phyloP scores from a whole-genome alignment of 1,284 basidiomycete genomes.

The Takashimella koratensis region DNA sequence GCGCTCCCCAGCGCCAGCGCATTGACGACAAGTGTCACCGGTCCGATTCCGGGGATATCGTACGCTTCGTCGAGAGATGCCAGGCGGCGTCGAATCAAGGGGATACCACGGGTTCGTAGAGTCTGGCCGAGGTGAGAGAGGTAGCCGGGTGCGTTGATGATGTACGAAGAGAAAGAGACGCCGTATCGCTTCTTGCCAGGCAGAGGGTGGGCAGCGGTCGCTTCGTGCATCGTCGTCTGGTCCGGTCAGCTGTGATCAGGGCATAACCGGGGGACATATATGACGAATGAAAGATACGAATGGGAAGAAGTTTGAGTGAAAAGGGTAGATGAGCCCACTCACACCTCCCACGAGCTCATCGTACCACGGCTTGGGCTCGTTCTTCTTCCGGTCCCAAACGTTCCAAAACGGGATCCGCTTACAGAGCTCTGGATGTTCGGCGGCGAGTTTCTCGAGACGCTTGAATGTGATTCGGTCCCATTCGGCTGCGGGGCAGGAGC shows the following conservation, averaged over 20 bases:
- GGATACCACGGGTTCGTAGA: constrained; percentile 35
- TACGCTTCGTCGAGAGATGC: constrained; percentile 47
- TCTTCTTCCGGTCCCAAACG: too few species aligned
- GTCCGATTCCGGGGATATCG: constrained; percentile 26
- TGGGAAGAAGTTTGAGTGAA: too few species aligned
- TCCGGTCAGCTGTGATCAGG: too few species aligned
- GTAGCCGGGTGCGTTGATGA: constrained; percentile 47
- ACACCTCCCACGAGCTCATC: constrained; percentile 56
- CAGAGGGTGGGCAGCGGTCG: constrained; percentile 9
- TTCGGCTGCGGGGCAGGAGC: constrained; percentile 47
- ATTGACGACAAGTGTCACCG: constrained; percentile 50
- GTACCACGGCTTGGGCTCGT: constrained; percentile 53
- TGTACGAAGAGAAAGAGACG: constrained; percentile 40
- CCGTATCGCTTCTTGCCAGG: constrained; percentile 25
- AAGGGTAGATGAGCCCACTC: too few species aligned
- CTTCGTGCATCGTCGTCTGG: constrained; percentile 9
- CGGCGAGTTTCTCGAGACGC: constrained; percentile 54
- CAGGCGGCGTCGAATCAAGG: constrained; percentile 39
- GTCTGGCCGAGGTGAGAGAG: constrained; percentile 34
- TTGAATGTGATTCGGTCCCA: constrained; percentile 46
- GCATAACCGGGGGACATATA: too few species aligned
- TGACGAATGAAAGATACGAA: too few species aligned
- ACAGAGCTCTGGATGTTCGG: constrained; percentile 47
- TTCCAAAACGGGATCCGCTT: constrained; percentile 54
- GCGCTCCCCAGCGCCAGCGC: constrained; percentile 49